phyloP scores from a whole-genome alignment of 2,329 filamentous ascomycete species.

The Lasiodiplodia theobromae region DNA sequence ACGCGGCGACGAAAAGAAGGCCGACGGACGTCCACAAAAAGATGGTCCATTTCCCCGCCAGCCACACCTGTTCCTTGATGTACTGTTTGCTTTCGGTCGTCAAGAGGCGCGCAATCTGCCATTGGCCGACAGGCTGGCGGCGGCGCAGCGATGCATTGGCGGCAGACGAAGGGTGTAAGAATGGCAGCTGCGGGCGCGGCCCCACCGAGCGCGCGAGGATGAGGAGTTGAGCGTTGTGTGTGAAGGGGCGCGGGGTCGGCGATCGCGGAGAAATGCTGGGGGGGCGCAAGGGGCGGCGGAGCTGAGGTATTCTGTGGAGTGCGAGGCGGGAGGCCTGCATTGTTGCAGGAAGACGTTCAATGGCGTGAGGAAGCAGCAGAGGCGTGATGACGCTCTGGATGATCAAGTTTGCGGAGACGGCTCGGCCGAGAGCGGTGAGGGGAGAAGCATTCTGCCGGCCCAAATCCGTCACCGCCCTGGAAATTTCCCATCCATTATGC shows the following conservation, averaged over 20 bases:
- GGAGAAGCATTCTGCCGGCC: slow-evolving; percentile 7
- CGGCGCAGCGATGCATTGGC: neutral
- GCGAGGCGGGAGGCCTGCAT: slow-evolving; percentile 40
- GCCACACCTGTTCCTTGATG: slow-evolving; percentile 73
- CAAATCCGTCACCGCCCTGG: neutral
- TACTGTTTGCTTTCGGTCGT: slow-evolving; percentile 79
- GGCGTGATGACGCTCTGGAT: neutral
- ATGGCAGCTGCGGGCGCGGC: slow-evolving; percentile 68
- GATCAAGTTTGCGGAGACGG: slow-evolving; percentile 6
- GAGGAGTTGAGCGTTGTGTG: slow-evolving; percentile 62
- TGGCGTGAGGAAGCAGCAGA: neutral
- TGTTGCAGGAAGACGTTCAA: neutral
- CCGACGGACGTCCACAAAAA: slow-evolving; percentile 70
- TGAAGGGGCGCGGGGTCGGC: slow-evolving; percentile 61
- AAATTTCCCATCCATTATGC: slow-evolving; percentile 18
- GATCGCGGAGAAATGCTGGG: slow-evolving; percentile 35
- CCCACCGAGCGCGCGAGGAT: slow-evolving; percentile 56
- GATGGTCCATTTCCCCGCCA: slow-evolving; percentile 72
- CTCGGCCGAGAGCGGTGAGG: slow-evolving; percentile 21
- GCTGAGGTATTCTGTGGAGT: slow-evolving; percentile 38
- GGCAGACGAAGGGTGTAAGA: slow-evolving; percentile 65
- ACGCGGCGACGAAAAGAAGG: slow-evolving; percentile 66
- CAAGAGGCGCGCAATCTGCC: slow-evolving; percentile 71
- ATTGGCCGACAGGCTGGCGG: slow-evolving; percentile 42
- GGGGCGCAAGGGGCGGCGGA: slow-evolving; percentile 36